Conservation (phyloP, 306 rosid species). For the Luffa acutangula region DNA sequence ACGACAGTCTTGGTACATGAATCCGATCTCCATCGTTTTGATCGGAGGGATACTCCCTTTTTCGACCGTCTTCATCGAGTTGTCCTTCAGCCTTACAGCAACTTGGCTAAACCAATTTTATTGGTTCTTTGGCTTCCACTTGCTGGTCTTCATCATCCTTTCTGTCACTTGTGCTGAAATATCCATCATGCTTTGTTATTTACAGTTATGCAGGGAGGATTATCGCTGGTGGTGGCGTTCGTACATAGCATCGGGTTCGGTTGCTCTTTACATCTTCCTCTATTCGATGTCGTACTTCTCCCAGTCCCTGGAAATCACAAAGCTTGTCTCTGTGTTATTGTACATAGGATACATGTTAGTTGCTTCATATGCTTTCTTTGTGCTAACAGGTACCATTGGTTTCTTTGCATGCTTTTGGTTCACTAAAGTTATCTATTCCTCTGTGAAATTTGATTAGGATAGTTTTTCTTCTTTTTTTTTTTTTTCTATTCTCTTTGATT, state of each 20-base stretch:
- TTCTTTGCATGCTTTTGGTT: constrained; percentile 68
- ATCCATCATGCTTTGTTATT: constrained; percentile 62
- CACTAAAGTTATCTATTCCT: constrained; percentile 62
- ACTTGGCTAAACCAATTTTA: constrained; percentile 72
- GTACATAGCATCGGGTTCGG: constrained; percentile 60
- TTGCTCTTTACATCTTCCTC: constrained; percentile 59
- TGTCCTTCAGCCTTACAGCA: constrained; percentile 64
- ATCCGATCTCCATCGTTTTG: constrained; percentile 42
- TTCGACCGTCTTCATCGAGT: constrained; percentile 58
- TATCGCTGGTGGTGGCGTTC: constrained; percentile 80
- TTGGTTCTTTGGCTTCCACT: constrained; percentile 67
- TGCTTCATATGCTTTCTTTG: constrained; percentile 61
- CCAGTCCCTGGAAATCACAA: constrained; percentile 58
- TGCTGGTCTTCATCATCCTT: constrained; percentile 62
- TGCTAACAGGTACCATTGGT: constrained; percentile 67
- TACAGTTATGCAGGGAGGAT: constrained; percentile 74
- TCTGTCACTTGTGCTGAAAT: constrained; percentile 58
- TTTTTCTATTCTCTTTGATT: background rate
- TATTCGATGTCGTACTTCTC: constrained; percentile 61
- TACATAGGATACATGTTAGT: constrained; percentile 62
- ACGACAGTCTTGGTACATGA: constrained; percentile 77
- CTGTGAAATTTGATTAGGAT: constrained; percentile 56
- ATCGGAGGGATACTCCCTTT: constrained; percentile 74
- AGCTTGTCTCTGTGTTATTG: constrained; percentile 44
- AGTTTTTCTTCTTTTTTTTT: no score